These are phyloP conservation scores for Aureobasidium sp. DNA, from an alignment of 2,329 filamentous ascomycete species.

Conservation along the genomic window DNA sequence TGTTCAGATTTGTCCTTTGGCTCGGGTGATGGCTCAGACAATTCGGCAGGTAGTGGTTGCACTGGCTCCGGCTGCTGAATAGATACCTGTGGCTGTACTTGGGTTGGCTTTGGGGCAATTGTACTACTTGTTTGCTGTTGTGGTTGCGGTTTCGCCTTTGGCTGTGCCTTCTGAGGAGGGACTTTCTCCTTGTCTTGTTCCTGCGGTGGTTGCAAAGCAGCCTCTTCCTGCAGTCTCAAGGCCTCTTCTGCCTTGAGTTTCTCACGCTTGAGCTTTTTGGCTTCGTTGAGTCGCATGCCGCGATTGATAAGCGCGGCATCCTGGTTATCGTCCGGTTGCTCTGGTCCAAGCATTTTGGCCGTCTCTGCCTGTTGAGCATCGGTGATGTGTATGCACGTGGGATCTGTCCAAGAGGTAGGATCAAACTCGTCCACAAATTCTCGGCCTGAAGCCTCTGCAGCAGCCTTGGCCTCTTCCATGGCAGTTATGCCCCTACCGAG, in stretches of 20 bases:
- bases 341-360: conserved; percentile 26
- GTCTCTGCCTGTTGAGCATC: conserved; percentile 31
- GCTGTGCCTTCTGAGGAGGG: neutral
- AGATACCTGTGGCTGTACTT: no score
- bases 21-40: neutral
- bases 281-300: conserved; percentile 71
- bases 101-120: no score
- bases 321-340: conserved; percentile 25
- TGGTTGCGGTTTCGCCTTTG: neutral
- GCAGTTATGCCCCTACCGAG: conserved; percentile 51
- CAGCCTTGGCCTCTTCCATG: conserved; percentile 40
- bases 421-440: conserved; percentile 55
- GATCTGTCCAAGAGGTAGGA: conserved; percentile 28
- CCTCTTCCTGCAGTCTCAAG: neutral
- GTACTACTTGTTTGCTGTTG: no score
- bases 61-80: no score
- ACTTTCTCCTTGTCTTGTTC: conserved; percentile 9
- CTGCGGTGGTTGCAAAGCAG: neutral
- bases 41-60: neutral
- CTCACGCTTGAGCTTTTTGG: conserved; percentile 67
- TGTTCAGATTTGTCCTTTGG: conserved; percentile 1
- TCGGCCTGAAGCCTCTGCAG: conserved; percentile 59
- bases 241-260: conserved; percentile 27
- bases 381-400: conserved; percentile 29
- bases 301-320: conserved; percentile 62